Percentiles rank a stretch among this genome's conserved stretches.
These are phyloP conservation scores for Brassica nigra DNA, from an alignment of 345 rosid genomes.

Conservation along the genomic window DNA sequence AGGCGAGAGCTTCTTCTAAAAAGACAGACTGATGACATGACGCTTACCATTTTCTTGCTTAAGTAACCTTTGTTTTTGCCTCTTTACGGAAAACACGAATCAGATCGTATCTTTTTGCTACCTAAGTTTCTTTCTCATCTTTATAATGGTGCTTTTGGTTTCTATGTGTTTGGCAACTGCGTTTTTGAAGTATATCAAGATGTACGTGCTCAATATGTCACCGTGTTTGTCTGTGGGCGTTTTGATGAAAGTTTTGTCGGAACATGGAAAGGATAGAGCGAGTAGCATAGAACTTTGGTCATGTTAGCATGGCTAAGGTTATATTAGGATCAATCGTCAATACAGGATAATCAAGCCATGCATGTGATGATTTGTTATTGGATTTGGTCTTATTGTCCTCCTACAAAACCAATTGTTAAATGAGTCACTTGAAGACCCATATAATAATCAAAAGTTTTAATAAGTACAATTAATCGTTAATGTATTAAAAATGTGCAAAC, in stretches of 20 bases:
- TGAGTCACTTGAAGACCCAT: too few species aligned
- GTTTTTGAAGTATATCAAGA: background rate
- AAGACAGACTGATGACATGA: slow-evolving; percentile 32
- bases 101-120: slow-evolving; percentile 8
- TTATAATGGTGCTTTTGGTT: background rate
- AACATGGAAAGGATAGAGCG: background rate
- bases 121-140: slow-evolving; percentile 1
- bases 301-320: background rate
- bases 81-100: background rate
- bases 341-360: background rate
- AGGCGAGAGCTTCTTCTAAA: slow-evolving; percentile 30
- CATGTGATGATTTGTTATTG: background rate
- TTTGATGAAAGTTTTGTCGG: background rate
- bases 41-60: background rate
- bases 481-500: too few species aligned
- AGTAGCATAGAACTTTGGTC: background rate
- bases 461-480: too few species aligned
- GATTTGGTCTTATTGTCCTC: background rate
- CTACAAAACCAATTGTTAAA: background rate
- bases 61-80: slow-evolving; percentile 21
- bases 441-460: too few species aligned
- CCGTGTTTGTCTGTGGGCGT: background rate
- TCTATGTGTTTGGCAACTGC: background rate
- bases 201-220: background rate
- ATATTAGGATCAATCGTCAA: background rate